phyloP scores from a whole-genome alignment of 805 yeast species.

The Ogataea haglerorum region DNA sequence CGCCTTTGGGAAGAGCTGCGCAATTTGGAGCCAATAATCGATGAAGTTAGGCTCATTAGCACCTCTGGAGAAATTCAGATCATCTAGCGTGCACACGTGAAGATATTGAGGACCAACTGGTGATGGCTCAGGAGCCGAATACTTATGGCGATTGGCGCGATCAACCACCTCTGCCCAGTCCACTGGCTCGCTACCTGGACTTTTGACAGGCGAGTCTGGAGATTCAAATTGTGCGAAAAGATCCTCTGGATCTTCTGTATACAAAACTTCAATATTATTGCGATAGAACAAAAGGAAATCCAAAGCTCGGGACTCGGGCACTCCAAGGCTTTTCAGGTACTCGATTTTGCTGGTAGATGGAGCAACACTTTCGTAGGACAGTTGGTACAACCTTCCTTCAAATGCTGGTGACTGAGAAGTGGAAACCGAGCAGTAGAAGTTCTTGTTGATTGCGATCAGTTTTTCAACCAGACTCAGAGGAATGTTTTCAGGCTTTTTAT shows the following conservation, averaged over 20 bases:
- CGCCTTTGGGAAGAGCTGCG: conserved; percentile 41
- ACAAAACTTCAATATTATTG: conserved; percentile 22
- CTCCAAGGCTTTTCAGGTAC: conserved; percentile 31
- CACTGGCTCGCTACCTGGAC: conserved; percentile 13
- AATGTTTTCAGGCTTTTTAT: conserved; percentile 25
- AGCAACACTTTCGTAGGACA: conserved; percentile 37
- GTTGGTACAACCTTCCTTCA: conserved; percentile 37
- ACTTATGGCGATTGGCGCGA: conserved; percentile 19
- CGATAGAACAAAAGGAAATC: conserved; percentile 23
- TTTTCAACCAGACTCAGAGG: conserved; percentile 43
- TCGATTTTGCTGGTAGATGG: conserved; percentile 37
- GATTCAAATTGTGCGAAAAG: conserved; percentile 34
- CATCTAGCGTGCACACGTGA: conserved; percentile 37
- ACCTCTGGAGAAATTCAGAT: conserved; percentile 38
- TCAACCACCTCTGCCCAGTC: conserved; percentile 20
- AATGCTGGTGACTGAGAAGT: conserved; percentile 34
- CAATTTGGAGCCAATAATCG: conserved; percentile 40
- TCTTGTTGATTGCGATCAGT: conserved; percentile 41
- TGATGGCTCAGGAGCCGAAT: conserved; percentile 23
- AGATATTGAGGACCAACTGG: conserved; percentile 39
- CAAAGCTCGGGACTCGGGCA: conserved; percentile 33
- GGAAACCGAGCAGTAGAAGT: conserved; percentile 37
- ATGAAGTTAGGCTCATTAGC: conserved; percentile 37
- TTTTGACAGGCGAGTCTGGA: conserved; percentile 7
- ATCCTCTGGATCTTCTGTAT: conserved; percentile 19